Evolutionary conservation across 352 stramenopile species (phyloP).

Genomic region (Globisporangium acanthophoron): DNA sequence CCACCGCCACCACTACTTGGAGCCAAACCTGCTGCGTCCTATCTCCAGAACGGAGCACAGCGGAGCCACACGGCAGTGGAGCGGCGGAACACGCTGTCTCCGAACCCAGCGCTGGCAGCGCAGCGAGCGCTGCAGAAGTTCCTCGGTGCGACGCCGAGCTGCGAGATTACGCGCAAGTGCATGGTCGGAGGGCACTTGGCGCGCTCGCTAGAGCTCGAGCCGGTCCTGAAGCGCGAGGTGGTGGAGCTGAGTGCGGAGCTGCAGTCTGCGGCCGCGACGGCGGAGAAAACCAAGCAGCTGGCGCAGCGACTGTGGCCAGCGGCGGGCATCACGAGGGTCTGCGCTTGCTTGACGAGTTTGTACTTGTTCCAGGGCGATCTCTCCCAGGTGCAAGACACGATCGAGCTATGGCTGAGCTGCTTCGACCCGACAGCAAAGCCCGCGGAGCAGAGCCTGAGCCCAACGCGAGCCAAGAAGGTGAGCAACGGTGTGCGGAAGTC

Average conservation of each 20-base stretch:
- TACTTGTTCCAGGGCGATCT: slow-evolving; percentile 74
- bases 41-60: not conserved
- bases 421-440: slow-evolving; percentile 69
- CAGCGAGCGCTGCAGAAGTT: slow-evolving; percentile 67
- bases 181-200: slow-evolving; percentile 65
- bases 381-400: slow-evolving; percentile 36
- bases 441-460: slow-evolving; percentile 29
- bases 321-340: slow-evolving; percentile 74
- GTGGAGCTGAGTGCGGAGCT: slow-evolving; percentile 62
- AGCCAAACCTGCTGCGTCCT: not conserved
- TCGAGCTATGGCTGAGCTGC: slow-evolving; percentile 61
- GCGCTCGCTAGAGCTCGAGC: slow-evolving; percentile 55
- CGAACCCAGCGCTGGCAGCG: slow-evolving; percentile 35
- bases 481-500: slow-evolving; percentile 10
- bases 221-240: slow-evolving; percentile 57
- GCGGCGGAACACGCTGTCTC: slow-evolving; percentile 42
- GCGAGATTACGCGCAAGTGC: slow-evolving; percentile 67
- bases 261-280: slow-evolving; percentile 47
- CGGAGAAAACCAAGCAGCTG: slow-evolving; percentile 57
- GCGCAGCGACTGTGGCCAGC: slow-evolving; percentile 68
- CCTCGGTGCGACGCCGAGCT: slow-evolving; percentile 64
- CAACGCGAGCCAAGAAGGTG: slow-evolving; percentile 15
- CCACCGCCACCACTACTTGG: not conserved
- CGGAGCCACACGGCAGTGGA: slow-evolving; percentile 6
- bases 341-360: slow-evolving; percentile 66